Evolutionary conservation across 164 flowering plant genomes (phyloP).

Genomic region (Platanus orientalis): DNA sequence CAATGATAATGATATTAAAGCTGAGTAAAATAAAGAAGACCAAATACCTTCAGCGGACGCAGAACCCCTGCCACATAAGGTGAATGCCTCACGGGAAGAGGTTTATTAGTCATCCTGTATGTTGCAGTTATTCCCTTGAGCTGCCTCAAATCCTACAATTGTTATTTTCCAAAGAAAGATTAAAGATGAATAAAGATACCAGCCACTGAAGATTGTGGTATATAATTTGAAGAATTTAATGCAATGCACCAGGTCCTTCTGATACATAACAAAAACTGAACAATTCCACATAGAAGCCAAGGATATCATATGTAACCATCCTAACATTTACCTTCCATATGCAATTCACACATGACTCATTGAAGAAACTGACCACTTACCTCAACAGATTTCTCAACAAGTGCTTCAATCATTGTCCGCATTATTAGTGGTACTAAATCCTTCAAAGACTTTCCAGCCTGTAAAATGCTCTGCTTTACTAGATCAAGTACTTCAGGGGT

Average conservation of each 20-base stretch:
- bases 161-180: neutral
- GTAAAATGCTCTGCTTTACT: conserved; percentile 69
- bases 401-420: conserved; percentile 53
- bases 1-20: no score
- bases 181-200: neutral
- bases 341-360: neutral
- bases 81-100: conserved; percentile 88
- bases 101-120: conserved; percentile 92
- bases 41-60: conserved; percentile 74
- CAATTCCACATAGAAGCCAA: neutral
- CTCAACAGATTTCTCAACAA: conserved; percentile 86
- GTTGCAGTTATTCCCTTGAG: conserved; percentile 90
- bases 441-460: conserved; percentile 52
- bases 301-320: neutral
- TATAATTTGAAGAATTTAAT: neutral
- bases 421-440: conserved; percentile 51
- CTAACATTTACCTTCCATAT: neutral
- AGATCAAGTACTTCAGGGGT: conserved; percentile 63
- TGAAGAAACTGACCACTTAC: conserved; percentile 30
- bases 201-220: neutral
- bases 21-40: neutral
- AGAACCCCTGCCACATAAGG: conserved; percentile 78
- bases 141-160: conserved; percentile 70
- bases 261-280: neutral
- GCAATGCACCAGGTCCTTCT: neutral